Percentiles rank a stretch among this genome's conserved stretches.
phyloP scores from a whole-genome alignment of 192 early-diverging fungal genomes.

The Backusella psychrophila region DNA sequence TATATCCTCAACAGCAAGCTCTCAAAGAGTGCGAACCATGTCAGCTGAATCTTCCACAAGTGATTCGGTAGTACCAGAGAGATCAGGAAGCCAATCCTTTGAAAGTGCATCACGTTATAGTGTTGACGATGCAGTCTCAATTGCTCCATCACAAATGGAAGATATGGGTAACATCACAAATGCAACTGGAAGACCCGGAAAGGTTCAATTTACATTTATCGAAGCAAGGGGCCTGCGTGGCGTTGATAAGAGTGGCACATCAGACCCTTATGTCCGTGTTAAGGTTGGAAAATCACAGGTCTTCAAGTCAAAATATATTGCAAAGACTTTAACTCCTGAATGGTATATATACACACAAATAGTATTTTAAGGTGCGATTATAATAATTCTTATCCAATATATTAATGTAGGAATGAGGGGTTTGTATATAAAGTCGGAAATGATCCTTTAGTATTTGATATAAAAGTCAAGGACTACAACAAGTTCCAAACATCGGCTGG shows the following conservation, averaged over 20 bases:
- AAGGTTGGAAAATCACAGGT: constrained; percentile 1
- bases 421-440: background rate
- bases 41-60: background rate
- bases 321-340: constrained; percentile 28
- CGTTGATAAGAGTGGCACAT: constrained; percentile 41
- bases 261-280: constrained; percentile 22
- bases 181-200: constrained; percentile 11
- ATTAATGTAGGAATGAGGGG: constrained; percentile 16
- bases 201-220: constrained; percentile 38
- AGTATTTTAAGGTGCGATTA: background rate
- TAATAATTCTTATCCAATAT: background rate
- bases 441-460: constrained; percentile 22
- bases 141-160: background rate
- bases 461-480: constrained; percentile 30
- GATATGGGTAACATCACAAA: background rate
- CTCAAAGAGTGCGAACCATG: background rate
- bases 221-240: constrained; percentile 49
- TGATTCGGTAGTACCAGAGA: background rate
- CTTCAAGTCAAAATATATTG: constrained; percentile 24
- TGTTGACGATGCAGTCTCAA: constrained; percentile 2
- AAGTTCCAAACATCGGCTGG: constrained; percentile 4
- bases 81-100: too few species aligned
- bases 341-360: constrained; percentile 19
- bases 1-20: background rate
- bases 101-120: background rate